Percentiles rank a stretch among this genome's conserved stretches.
phyloP scores from a whole-genome alignment of 192 early-diverging fungal species.

The Haplosporangium gracile region DNA sequence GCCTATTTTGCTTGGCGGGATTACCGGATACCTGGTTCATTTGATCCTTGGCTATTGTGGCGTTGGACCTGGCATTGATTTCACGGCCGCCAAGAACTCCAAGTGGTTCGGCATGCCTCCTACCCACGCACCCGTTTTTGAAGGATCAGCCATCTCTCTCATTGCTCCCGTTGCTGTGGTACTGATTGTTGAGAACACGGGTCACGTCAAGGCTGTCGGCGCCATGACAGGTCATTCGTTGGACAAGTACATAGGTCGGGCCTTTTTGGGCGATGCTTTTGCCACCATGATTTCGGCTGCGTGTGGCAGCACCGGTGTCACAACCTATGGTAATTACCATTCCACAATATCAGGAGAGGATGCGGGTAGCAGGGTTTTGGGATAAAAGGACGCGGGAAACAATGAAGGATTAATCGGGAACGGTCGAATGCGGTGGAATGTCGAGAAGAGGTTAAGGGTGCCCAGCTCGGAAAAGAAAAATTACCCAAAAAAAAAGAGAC shows the following conservation, averaged over 20 bases:
- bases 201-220: conserved; percentile 68
- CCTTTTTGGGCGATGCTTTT: conserved; percentile 69
- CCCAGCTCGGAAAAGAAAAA: neutral
- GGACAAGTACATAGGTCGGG: conserved; percentile 66
- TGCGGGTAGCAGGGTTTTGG: neutral
- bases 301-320: conserved; percentile 65
- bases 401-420: conserved; percentile 7
- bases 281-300: conserved; percentile 65
- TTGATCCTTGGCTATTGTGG: conserved; percentile 53
- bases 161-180: conserved; percentile 69
- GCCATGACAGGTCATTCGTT: conserved; percentile 62
- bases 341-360: conserved; percentile 10
- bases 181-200: conserved; percentile 69
- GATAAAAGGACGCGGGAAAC: conserved; percentile 4
- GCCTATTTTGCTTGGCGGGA: conserved; percentile 65
- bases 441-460: conserved; percentile 1
- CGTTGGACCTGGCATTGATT: conserved; percentile 52
- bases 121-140: conserved; percentile 59
- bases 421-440: conserved; percentile 13
- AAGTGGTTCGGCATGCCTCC: conserved; percentile 66
- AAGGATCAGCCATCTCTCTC: conserved; percentile 60
- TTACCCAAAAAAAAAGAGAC: neutral
- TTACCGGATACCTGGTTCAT: conserved; percentile 56
- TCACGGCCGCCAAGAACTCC: conserved; percentile 52
- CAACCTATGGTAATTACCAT: conserved; percentile 59